Percentiles rank a stretch among this genome's conserved stretches.
phyloP scores from a whole-genome alignment of 2,329 filamentous ascomycete genomes.

The Sphaceloma murrayae region DNA sequence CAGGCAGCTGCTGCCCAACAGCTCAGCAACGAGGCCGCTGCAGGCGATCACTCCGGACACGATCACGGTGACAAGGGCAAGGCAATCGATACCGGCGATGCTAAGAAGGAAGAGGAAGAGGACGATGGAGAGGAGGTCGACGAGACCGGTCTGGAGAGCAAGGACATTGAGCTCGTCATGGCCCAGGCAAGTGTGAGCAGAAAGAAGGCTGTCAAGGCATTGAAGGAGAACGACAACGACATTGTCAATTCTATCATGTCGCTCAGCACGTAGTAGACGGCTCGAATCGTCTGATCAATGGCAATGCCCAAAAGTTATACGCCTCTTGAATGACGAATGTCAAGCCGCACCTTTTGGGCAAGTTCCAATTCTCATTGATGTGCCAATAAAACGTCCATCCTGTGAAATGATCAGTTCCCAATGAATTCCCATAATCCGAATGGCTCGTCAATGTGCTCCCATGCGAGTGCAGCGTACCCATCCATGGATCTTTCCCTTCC shows the following conservation, averaged over 20 bases:
- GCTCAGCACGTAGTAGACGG: slow-evolving; percentile 46
- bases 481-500: too few species aligned
- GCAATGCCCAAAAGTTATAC: slow-evolving; percentile 6
- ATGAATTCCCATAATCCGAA: too few species aligned
- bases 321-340: slow-evolving; percentile 6
- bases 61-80: slow-evolving; percentile 70
- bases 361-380: too few species aligned
- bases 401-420: too few species aligned
- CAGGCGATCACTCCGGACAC: slow-evolving; percentile 61
- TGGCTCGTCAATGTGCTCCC: too few species aligned
- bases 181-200: slow-evolving; percentile 91
- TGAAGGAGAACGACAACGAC: slow-evolving; percentile 99
- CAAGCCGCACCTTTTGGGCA: neutral
- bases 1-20: slow-evolving; percentile 94
- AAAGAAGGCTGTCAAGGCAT: slow-evolving; percentile 97
- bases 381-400: too few species aligned
- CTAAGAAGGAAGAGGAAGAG: slow-evolving; percentile 65
- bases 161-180: slow-evolving; percentile 99
- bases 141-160: slow-evolving; percentile 87
- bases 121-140: slow-evolving; percentile 96
- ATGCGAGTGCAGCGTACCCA: neutral
- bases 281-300: neutral
- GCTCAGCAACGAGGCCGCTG: slow-evolving; percentile 66
- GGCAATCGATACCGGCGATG: slow-evolving; percentile 48
- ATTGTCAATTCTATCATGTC: slow-evolving; percentile 99